Base-by-base conservation (phyloP, 371 early-diverging fungal genomes). In the Mortierella polycephala region DNA sequence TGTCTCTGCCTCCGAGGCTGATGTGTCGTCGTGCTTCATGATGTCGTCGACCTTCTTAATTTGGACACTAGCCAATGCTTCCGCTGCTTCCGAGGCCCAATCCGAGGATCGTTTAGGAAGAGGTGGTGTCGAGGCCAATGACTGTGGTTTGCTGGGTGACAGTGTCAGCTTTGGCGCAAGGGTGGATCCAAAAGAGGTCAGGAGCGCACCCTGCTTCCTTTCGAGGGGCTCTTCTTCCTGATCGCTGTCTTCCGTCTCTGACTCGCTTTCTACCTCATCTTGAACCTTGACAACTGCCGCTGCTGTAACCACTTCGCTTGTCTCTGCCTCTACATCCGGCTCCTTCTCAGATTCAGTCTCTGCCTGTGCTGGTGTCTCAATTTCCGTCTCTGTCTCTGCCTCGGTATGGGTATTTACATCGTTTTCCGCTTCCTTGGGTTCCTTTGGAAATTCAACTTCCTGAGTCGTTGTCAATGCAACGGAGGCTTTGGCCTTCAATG, bases 61-160 rank as follows among this genome's bases (percentile, higher is more conserved):
- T 37, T 65, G 59, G 42, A 79, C 63, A 23, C 65, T 73, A 18
- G 73, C 80, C 57, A 79, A 58, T 2, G 80, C 80, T 37, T 65
- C 59, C 7, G 80, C 50, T 12, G 80, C 80, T 54, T 79, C 80
- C 0, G 73, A 72, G 8, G 80, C 80, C 80, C 80, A 79, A 21
- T 79, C 79, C 6, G 79, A 67, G 30, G 58, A 13, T 10, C 69
- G 47, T 30, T 62, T 23, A 30, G 62, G 68, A 1, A 61, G 58
- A n/a, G 59, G 8, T 21, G 69, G 59, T n/a, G 46, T 51, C 7
- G 59, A 49, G 8, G 57, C n/a, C 10, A 62, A 39, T 12, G 50
- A 30, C 42, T 49, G 59, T 39, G 66, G 57, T 54, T 69, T 73
- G 60, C 56, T 69, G 37, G 80, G 73, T 0, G 69, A 64, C 42